A percentile compares a stretch with the other conserved stretches of the same genome.
These are phyloP conservation scores for Trichoderma aggressivum DNA, from an alignment of 2,329 filamentous ascomycete genomes.

Conservation along the genomic window DNA sequence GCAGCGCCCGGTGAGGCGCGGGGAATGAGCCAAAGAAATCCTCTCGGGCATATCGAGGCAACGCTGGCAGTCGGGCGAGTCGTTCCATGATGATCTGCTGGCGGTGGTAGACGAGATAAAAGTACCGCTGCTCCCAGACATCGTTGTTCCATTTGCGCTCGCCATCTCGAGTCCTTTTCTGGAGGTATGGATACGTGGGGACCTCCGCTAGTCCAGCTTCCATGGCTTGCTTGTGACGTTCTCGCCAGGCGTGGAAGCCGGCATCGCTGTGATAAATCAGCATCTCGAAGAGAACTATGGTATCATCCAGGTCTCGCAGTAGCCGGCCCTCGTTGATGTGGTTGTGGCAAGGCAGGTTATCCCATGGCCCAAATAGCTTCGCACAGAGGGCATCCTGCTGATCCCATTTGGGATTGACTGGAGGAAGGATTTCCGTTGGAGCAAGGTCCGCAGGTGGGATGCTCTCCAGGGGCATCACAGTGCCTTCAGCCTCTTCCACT, in stretches of 20 bases:
- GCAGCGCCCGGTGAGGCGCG: background rate
- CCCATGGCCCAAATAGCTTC: slow-evolving; percentile 19
- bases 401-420: slow-evolving; percentile 8
- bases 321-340: slow-evolving; percentile 5
- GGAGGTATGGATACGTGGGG: slow-evolving; percentile 21
- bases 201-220: slow-evolving; percentile 16
- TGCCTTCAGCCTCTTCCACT: background rate
- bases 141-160: slow-evolving; percentile 21
- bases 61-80: background rate
- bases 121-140: slow-evolving; percentile 25
- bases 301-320: slow-evolving; percentile 24
- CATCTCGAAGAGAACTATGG: slow-evolving; percentile 25
- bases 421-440: background rate
- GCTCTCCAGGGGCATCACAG: background rate
- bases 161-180: background rate
- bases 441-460: background rate
- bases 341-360: slow-evolving; percentile 17
- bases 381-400: slow-evolving; percentile 10
- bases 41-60: slow-evolving; percentile 11
- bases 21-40: slow-evolving; percentile 14
- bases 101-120: slow-evolving; percentile 25
- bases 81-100: slow-evolving; percentile 19
- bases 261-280: slow-evolving; percentile 24
- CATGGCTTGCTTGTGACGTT: slow-evolving; percentile 27
- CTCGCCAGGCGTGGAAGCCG: slow-evolving; percentile 24